Conservation (phyloP, 2,329 filamentous ascomycete genomes). For the Alternaria conjuncta region DNA sequence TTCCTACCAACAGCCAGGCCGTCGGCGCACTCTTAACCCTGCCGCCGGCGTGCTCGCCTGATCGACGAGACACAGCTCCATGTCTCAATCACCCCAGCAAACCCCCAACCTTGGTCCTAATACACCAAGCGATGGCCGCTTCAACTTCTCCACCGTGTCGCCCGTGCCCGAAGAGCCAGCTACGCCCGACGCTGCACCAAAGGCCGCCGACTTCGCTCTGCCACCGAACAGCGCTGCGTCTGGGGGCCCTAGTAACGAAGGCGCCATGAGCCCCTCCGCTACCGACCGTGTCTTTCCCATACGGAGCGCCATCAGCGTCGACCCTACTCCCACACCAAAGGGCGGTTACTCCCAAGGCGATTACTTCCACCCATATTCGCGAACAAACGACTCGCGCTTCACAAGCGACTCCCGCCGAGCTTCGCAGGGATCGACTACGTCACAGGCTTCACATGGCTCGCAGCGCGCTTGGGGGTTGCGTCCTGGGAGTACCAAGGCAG, state of each 20-base stretch:
- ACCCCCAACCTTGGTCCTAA: slow-evolving; percentile 16
- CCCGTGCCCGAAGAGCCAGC: slow-evolving; percentile 21
- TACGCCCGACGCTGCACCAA: slow-evolving; percentile 10
- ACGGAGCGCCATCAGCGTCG: slow-evolving; percentile 76
- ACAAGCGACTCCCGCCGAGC: slow-evolving; percentile 28
- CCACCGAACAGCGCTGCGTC: slow-evolving; percentile 17
- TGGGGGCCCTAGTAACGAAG: slow-evolving; percentile 28
- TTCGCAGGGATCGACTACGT: slow-evolving; percentile 39
- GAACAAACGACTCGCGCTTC: slow-evolving; percentile 32
- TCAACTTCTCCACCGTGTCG: slow-evolving; percentile 17
- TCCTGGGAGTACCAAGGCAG: slow-evolving; percentile 6
- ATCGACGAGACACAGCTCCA: slow-evolving; percentile 14
- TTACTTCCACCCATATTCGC: slow-evolving; percentile 49
- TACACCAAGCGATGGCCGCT: slow-evolving; percentile 4
- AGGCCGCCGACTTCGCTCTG: slow-evolving; percentile 3
- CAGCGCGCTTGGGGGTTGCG: slow-evolving; percentile 17
- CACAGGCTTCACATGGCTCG: slow-evolving; percentile 35
- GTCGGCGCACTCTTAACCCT: not conserved
- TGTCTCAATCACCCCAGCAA: slow-evolving; percentile 36
- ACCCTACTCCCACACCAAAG: slow-evolving; percentile 53
- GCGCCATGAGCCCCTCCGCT: slow-evolving; percentile 49
- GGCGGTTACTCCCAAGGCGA: slow-evolving; percentile 24
- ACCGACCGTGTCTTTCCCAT: slow-evolving; percentile 79
- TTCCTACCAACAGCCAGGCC: slow-evolving; percentile 1
- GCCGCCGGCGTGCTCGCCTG: not conserved